Conservation (phyloP, 306 rosid species). For the Citrullus mucosospermus region DNA sequence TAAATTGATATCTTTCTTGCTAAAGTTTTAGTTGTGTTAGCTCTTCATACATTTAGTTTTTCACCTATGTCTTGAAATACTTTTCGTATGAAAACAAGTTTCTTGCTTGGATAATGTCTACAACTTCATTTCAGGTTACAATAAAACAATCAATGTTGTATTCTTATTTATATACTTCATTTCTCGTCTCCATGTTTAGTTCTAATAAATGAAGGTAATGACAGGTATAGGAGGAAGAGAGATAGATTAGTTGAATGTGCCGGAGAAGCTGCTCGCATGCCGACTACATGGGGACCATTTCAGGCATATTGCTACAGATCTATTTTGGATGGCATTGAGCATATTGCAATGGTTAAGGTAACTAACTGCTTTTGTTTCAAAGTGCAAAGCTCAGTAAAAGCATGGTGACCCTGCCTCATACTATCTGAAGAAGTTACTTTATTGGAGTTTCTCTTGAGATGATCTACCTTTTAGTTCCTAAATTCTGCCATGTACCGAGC, state of each 20-base stretch:
- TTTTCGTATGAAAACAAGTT: background rate
- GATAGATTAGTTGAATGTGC: conserved; percentile 50
- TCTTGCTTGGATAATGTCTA: background rate
- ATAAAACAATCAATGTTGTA: background rate
- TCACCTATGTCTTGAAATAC: background rate
- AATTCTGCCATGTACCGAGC: background rate
- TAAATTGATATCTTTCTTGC: conserved; percentile 6
- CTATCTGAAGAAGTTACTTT: background rate
- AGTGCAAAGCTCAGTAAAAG: background rate
- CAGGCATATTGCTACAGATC: conserved; percentile 69
- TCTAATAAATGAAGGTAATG: background rate
- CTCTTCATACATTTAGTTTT: background rate
- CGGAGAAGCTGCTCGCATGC: conserved; percentile 58
- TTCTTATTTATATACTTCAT: background rate
- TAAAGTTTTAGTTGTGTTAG: background rate
- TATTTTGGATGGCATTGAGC: conserved; percentile 75
- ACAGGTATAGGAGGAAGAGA: conserved; percentile 23
- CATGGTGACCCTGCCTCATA: background rate
- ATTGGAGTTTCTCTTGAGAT: background rate
- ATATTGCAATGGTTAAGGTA: conserved; percentile 98
- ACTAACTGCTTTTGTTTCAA: background rate
- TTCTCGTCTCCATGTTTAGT: background rate
- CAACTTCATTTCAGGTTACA: background rate
- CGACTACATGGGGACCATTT: conserved; percentile 95
- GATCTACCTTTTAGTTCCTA: background rate